Percentiles rank a stretch among this genome's conserved stretches.
phyloP scores from a whole-genome alignment of 352 stramenopile genomes.

The Phytopythium chamaehyphon region DNA sequence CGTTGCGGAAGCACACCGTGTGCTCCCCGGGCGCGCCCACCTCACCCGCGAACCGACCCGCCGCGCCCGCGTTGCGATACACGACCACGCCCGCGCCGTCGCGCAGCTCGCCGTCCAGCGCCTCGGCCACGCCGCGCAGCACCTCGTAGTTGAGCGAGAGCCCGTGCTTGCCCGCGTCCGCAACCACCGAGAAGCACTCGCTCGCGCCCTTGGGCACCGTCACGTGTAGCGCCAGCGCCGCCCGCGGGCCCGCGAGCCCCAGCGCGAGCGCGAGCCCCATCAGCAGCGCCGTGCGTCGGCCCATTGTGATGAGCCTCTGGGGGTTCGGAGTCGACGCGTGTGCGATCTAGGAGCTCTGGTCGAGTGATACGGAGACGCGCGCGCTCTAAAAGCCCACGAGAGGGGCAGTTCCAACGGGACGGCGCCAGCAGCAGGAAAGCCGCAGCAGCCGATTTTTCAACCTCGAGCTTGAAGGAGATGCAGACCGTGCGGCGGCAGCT shows the following conservation, averaged over 20 bases:
- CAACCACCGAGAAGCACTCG: constrained; percentile 78
- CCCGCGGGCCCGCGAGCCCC: constrained; percentile 9
- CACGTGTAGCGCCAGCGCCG: constrained; percentile 35
- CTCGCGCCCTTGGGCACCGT: constrained; percentile 30
- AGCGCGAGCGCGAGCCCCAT: constrained; percentile 17
- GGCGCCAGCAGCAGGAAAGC: too few species aligned
- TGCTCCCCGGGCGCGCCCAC: constrained; percentile 55
- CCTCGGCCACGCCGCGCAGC: constrained; percentile 62
- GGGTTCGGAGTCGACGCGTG: background rate
- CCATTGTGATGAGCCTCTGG: background rate
- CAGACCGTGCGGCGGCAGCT: constrained; percentile 69
- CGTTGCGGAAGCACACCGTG: constrained; percentile 78
- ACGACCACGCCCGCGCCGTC: constrained; percentile 54
- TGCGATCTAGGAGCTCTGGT: too few species aligned
- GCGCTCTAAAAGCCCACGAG: background rate
- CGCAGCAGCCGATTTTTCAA: too few species aligned
- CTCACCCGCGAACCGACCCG: constrained; percentile 47
- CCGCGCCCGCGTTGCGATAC: constrained; percentile 50
- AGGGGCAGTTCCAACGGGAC: too few species aligned
- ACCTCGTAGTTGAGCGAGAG: constrained; percentile 88
- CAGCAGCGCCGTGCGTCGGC: background rate
- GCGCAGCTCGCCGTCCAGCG: constrained; percentile 60
- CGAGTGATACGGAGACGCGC: too few species aligned
- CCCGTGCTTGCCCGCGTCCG: constrained; percentile 68
- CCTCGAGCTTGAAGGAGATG: constrained; percentile 10